Evolutionary conservation across 192 early-diverging fungal species (phyloP), one percentile per base, ranked within the genome.

Genomic region (Jimgerdemannia lactiflua): DNA sequence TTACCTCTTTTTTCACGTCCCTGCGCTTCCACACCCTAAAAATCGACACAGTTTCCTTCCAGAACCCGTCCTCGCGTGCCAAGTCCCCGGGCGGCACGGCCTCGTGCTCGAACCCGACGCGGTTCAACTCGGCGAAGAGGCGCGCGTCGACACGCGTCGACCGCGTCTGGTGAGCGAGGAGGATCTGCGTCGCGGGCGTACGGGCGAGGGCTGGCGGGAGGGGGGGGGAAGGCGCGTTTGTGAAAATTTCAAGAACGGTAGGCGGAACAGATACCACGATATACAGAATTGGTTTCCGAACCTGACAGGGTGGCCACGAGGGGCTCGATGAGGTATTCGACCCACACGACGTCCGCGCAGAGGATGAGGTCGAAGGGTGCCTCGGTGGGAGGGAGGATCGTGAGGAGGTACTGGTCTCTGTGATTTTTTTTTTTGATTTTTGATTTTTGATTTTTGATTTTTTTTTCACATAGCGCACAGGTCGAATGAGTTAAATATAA

Each of bases 321-420:
- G 18, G 65, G 64, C 17, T 64, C 64, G 64, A 73, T 66, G 17
- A 73, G 59, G n/a, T 73, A 73, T n/a, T 73, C 72, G 4, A 73
- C 72, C 72, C 72, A 73, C 6, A 73, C 72, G 4, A 73, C 72
- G 42, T 73, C 72, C 29, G 72, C 63, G 19, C 72, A 73, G 19
- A 73, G 43, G 3, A 73, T 64, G 39, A 73, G 19, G 4, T 73
- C 64, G 40, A 73, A 73, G 3, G 3, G 49, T 59, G 0, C 8
- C 8, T 6, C 49, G 2, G 6, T 10, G 49, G 49, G 8, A 59
- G 49, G 49, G 49, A 59, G 49, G 14, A 59, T 59, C 8, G 49
- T 59, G 49, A 14, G 49, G 64, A 41, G 63, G 10, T 2, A 67
- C 14, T 20, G 39, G 14, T 10, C 65, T 20, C 20, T 41, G 8